A percentile compares a stretch with the other conserved stretches of the same genome.
Conservation (phyloP, 495 filamentous ascomycete species). For the Neurospora tetraspora region DNA sequence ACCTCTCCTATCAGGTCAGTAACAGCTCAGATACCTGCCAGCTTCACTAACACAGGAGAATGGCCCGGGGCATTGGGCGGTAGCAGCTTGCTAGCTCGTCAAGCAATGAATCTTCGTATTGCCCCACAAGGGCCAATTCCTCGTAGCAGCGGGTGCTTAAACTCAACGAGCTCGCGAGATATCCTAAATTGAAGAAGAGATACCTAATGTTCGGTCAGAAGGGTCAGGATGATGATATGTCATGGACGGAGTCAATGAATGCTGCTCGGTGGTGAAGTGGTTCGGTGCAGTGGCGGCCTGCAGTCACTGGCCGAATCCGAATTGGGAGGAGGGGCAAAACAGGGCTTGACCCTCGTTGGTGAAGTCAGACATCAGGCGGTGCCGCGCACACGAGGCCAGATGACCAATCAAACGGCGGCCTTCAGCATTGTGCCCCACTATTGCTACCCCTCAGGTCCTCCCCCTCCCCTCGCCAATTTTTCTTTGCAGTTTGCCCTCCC, state of each 20-base stretch:
- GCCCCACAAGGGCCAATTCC: background rate
- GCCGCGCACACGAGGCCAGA: conserved; percentile 14
- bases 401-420: conserved; percentile 16
- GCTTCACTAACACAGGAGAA: background rate
- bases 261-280: background rate
- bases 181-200: background rate
- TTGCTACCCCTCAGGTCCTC: conserved; percentile 18
- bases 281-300: background rate
- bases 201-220: background rate
- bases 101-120: background rate
- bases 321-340: conserved; percentile 22
- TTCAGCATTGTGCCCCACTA: conserved; percentile 18
- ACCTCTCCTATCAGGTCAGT: background rate
- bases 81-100: background rate
- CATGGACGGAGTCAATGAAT: background rate
- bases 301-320: background rate
- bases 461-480: conserved; percentile 10
- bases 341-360: conserved; percentile 26
- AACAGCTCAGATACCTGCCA: background rate
- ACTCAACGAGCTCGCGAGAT: background rate
- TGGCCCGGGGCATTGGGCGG: background rate
- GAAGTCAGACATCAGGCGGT: conserved; percentile 17
- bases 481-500: conserved; percentile 12
- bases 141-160: background rate
- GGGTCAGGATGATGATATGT: background rate